Conservation (phyloP, 208 protist genomes). For the Leishmania braziliensis region DNA sequence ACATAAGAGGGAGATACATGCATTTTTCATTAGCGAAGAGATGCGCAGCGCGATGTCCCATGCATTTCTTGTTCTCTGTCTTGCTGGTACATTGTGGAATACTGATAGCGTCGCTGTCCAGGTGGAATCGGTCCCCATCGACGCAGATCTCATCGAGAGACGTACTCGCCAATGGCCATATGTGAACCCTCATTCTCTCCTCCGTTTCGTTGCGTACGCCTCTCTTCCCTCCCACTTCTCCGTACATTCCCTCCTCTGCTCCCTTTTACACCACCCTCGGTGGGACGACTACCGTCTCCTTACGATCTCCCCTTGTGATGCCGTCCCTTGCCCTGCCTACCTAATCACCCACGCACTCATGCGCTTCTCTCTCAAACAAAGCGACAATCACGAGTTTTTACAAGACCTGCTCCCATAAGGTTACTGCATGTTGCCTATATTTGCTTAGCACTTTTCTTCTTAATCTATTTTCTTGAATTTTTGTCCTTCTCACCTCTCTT, state of each 20-base stretch:
- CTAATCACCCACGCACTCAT: neutral
- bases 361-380: neutral
- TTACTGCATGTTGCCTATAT: neutral
- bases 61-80: neutral
- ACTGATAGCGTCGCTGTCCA: neutral
- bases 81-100: neutral
- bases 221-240: neutral
- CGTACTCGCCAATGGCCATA: neutral
- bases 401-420: neutral
- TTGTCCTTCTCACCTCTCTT: neutral
- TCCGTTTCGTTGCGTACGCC: neutral
- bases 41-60: neutral
- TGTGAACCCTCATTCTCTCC: neutral
- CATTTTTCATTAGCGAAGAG: neutral
- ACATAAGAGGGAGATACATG: neutral
- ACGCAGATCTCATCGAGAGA: neutral
- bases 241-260: neutral
- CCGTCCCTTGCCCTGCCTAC: neutral
- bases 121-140: neutral
- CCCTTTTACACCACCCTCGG: neutral
- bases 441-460: neutral
- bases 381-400: neutral
- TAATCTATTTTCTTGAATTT: neutral
- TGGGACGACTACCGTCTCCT: neutral
- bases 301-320: neutral